phyloP scores from a whole-genome alignment of 371 early-diverging fungal species.

The Cokeromyces recurvatus region DNA sequence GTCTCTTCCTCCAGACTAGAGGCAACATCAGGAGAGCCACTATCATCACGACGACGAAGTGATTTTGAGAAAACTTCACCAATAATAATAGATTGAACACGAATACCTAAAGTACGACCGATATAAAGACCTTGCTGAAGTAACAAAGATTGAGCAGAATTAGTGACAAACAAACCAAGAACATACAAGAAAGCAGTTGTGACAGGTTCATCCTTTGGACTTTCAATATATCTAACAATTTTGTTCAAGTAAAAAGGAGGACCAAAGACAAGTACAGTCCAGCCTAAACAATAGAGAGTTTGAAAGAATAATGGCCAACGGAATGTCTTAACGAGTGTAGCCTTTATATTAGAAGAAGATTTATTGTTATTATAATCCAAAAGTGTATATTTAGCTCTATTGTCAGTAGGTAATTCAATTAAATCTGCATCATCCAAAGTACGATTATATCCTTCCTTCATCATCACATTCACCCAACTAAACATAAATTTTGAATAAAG shows the following conservation, averaged over 20 bases:
- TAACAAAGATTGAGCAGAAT: constrained; percentile 39
- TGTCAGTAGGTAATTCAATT: constrained; percentile 32
- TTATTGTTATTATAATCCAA: constrained; percentile 13
- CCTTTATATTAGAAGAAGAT: constrained; percentile 3
- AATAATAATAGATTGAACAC: constrained; percentile 53
- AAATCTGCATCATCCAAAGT: constrained; percentile 52
- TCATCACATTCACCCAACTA: constrained; percentile 47
- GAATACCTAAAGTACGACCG: constrained; percentile 49
- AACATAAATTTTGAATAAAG: constrained; percentile 51
- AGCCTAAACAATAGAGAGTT: constrained; percentile 41
- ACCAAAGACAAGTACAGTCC: constrained; percentile 48
- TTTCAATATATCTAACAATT: constrained; percentile 53
- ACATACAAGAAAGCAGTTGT: constrained; percentile 55
- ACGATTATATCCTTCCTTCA: constrained; percentile 44
- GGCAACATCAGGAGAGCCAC: constrained; percentile 12
- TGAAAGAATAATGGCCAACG: constrained; percentile 31
- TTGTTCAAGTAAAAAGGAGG: constrained; percentile 55
- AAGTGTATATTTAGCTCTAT: constrained; percentile 30
- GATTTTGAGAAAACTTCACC: constrained; percentile 58
- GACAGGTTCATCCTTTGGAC: constrained; percentile 20
- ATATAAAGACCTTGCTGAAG: constrained; percentile 52
- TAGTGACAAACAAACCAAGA: constrained; percentile 52
- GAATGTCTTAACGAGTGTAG: constrained; percentile 31
- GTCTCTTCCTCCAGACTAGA: constrained; percentile 11
- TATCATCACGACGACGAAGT: constrained; percentile 48